Evolutionary conservation across 768 basidiomycete genomes (phyloP), one percentile per base, ranked within the genome.

Genomic region (Russula sp.): DNA sequence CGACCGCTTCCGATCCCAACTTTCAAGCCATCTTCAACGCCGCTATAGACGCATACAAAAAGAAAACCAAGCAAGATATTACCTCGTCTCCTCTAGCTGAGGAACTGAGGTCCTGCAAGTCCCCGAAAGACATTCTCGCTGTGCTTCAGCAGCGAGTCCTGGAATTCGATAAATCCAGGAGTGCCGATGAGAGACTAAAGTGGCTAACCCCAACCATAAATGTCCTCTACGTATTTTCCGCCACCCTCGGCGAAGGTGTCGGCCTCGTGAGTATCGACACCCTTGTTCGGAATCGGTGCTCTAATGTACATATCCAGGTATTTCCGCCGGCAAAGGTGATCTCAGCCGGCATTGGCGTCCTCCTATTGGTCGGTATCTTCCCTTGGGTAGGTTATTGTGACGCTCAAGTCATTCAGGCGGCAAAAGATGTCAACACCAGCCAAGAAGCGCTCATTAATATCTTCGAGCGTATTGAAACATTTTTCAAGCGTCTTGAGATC

Each of bases 401-500:
- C 18, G 7, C 8, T 9, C 14, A 14, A 5, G 32, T 37, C 5
- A 4, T 16, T 13, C 39, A 59, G 57, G 49, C 49, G 16, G 57
- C 18, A 2, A 59, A 59, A n/a, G 39, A 50, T 42, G 49, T 31
- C 2, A 11, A 11, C 1, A 22, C 35, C 1, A 31, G 37, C 37
- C 35, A 16, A 50, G 48, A 50, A 9, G n/a, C 9, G 3, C 57
- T 59, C 6, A 14, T 31, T 27, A 27, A 59, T 5, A 10, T 51
- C 2, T 51, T 51, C 27, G 8, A 9, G 7, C 57, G 57, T 2
- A 59, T 59, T 1, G 37, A 40, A n/a, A 13, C 1, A 4, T 59
- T 59, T n/a, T 51, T 59, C 39, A 18, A 0, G 1, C 57, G 57
- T 9, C 57, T 59, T 7, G 57, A 59, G 27, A 50, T 59, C 4